phyloP scores from a whole-genome alignment of 2,329 filamentous ascomycete genomes.

The Xylariaceae sp. region DNA sequence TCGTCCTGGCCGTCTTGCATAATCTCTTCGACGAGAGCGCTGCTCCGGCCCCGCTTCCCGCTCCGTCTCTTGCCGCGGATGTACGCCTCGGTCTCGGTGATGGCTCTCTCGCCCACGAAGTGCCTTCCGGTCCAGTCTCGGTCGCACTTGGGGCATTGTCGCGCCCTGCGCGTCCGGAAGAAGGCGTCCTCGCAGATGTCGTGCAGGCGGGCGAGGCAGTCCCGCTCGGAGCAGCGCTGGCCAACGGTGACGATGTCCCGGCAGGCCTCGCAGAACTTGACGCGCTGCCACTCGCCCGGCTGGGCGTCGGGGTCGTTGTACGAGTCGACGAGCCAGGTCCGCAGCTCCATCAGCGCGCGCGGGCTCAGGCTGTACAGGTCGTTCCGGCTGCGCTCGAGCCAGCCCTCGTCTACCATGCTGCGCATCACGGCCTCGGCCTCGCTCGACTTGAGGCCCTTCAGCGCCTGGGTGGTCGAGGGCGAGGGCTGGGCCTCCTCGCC shows the following conservation, averaged over 20 bases:
- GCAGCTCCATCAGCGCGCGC: slow-evolving; percentile 75
- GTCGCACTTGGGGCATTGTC: slow-evolving; percentile 57
- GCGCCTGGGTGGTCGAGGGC: slow-evolving; percentile 18
- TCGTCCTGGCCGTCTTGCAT: slow-evolving; percentile 23
- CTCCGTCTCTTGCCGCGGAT: slow-evolving; percentile 34
- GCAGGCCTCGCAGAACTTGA: slow-evolving; percentile 85
- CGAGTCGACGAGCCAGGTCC: slow-evolving; percentile 74
- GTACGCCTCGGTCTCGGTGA: slow-evolving; percentile 46
- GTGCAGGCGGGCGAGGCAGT: slow-evolving; percentile 67
- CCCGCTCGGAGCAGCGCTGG: slow-evolving; percentile 61
- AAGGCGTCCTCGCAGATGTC: slow-evolving; percentile 67
- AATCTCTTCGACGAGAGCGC: slow-evolving; percentile 27
- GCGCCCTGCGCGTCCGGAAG: slow-evolving; percentile 57
- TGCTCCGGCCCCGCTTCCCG: slow-evolving; percentile 24
- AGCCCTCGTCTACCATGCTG: slow-evolving; percentile 68
- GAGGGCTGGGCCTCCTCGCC: slow-evolving; percentile 26
- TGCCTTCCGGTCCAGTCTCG: slow-evolving; percentile 41
- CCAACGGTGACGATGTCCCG: slow-evolving; percentile 83
- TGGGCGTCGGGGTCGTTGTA: slow-evolving; percentile 72
- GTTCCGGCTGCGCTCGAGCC: slow-evolving; percentile 67
- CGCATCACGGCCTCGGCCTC: slow-evolving; percentile 69
- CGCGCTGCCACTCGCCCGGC: slow-evolving; percentile 56
- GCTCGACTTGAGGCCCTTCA: slow-evolving; percentile 59
- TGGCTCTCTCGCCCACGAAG: slow-evolving; percentile 49
- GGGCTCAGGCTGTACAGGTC: slow-evolving; percentile 72